Percentiles rank a stretch among this genome's conserved stretches.
phyloP scores from a whole-genome alignment of 805 yeast genomes.

The Teunomyces pallodes region DNA sequence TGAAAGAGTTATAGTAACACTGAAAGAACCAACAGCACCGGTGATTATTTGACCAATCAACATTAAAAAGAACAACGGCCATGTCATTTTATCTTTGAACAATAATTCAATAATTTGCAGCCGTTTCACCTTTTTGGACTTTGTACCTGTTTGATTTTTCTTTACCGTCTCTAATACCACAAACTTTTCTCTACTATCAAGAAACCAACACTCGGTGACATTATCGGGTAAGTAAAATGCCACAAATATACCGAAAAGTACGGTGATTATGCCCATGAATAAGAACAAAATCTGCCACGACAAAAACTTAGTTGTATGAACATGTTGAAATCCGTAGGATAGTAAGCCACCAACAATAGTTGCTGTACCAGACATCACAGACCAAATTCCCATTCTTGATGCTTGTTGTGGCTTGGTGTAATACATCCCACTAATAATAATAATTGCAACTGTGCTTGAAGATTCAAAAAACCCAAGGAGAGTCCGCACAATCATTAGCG shows the following conservation, averaged over 20 bases:
- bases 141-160: slow-evolving; percentile 51
- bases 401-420: slow-evolving; percentile 54
- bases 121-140: slow-evolving; percentile 43
- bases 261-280: slow-evolving; percentile 53
- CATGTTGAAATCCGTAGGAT: slow-evolving; percentile 52
- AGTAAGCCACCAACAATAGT: slow-evolving; percentile 47
- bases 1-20: slow-evolving; percentile 49
- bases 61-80: slow-evolving; percentile 48
- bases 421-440: slow-evolving; percentile 61
- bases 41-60: slow-evolving; percentile 48
- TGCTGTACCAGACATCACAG: slow-evolving; percentile 57
- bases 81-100: slow-evolving; percentile 46
- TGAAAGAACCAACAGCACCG: slow-evolving; percentile 52
- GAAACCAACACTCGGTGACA: slow-evolving; percentile 36
- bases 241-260: slow-evolving; percentile 46
- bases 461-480: slow-evolving; percentile 55
- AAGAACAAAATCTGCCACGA: slow-evolving; percentile 66
- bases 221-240: slow-evolving; percentile 50
- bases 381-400: slow-evolving; percentile 54
- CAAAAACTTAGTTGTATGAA: slow-evolving; percentile 34
- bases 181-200: slow-evolving; percentile 40
- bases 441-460: slow-evolving; percentile 54
- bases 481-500: slow-evolving; percentile 54
- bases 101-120: slow-evolving; percentile 47
- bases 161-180: slow-evolving; percentile 45